Evolutionary conservation across 345 rosid genomes (phyloP).

Genomic region (Gossypium herbaceum): DNA sequence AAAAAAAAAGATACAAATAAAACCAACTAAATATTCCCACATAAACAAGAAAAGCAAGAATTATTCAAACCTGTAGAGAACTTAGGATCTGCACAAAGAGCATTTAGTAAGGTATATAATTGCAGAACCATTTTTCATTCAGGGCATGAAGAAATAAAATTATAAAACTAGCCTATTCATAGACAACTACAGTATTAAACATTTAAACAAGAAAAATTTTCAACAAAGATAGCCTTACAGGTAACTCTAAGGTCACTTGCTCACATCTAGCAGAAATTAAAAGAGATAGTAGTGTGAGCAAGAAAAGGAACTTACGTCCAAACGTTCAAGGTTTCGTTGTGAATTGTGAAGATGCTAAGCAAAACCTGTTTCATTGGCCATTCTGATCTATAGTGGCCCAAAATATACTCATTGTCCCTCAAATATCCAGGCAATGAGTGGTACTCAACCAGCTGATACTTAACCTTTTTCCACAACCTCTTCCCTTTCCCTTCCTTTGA

Average conservation of each 20-base stretch:
- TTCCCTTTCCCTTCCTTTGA: slow-evolving; percentile 62
- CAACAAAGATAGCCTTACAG: not conserved
- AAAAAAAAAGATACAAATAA: not conserved
- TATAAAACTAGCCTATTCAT: not conserved
- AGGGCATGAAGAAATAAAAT: not conserved
- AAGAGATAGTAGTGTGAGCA: not conserved
- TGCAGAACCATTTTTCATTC: not conserved
- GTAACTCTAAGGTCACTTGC: not conserved
- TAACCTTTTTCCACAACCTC: slow-evolving; percentile 80
- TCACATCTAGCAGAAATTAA: not conserved
- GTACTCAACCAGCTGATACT: slow-evolving; percentile 87
- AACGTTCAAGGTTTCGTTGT: slow-evolving; percentile 89
- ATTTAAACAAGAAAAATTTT: not conserved
- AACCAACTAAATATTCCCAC: not conserved
- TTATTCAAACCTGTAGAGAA: not conserved
- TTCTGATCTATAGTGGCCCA: slow-evolving; percentile 81
- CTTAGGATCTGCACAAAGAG: not conserved
- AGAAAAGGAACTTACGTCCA: slow-evolving; percentile 71
- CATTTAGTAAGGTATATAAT: not conserved
- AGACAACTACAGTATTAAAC: not conserved
- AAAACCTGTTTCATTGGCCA: slow-evolving; percentile 91
- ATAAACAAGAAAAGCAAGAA: not conserved
- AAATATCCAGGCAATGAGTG: slow-evolving; percentile 78
- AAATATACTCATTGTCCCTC: slow-evolving; percentile 82
- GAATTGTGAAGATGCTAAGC: slow-evolving; percentile 78